phyloP scores from a whole-genome alignment of 306 rosid species.

The Begonia loranthoides region DNA sequence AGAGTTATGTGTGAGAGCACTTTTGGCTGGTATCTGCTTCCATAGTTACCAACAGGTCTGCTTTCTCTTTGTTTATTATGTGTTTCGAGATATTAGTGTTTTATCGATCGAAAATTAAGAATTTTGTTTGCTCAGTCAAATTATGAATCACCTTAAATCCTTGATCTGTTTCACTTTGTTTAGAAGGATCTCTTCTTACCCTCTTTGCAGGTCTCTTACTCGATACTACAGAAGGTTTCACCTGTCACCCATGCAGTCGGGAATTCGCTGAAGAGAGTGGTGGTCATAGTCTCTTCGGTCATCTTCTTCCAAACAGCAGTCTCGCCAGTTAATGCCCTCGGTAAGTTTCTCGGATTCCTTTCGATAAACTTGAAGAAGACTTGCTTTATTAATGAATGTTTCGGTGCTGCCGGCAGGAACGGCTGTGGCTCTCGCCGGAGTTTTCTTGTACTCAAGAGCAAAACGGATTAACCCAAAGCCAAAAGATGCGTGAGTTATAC shows the following conservation, averaged over 20 bases:
- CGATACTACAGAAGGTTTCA: constrained; percentile 89
- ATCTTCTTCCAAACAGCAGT: constrained; percentile 85
- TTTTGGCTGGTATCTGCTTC: constrained; percentile 86
- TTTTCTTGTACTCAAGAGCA: constrained; percentile 83
- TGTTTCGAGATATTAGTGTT: background rate
- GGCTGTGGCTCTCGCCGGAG: constrained; percentile 81
- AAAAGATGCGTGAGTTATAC: constrained; percentile 36
- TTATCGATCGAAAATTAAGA: background rate
- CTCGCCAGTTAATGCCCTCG: constrained; percentile 58
- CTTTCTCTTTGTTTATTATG: background rate
- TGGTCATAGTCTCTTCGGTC: constrained; percentile 86
- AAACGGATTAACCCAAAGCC: constrained; percentile 68
- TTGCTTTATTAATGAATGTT: too few species aligned
- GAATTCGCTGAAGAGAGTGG: constrained; percentile 88
- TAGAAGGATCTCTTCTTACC: background rate
- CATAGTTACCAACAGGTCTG: constrained; percentile 92
- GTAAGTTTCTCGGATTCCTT: constrained; percentile 23
- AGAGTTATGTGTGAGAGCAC: constrained; percentile 48
- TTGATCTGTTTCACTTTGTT: too few species aligned
- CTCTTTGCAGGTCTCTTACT: constrained; percentile 68
- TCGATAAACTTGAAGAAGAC: background rate
- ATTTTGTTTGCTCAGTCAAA: too few species aligned
- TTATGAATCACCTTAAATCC: too few species aligned
- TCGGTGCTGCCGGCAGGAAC: constrained; percentile 39
- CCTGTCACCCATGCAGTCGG: constrained; percentile 93